phyloP scores from a whole-genome alignment of 108 stramenopile species.

The Chaetoceros muelleri region DNA sequence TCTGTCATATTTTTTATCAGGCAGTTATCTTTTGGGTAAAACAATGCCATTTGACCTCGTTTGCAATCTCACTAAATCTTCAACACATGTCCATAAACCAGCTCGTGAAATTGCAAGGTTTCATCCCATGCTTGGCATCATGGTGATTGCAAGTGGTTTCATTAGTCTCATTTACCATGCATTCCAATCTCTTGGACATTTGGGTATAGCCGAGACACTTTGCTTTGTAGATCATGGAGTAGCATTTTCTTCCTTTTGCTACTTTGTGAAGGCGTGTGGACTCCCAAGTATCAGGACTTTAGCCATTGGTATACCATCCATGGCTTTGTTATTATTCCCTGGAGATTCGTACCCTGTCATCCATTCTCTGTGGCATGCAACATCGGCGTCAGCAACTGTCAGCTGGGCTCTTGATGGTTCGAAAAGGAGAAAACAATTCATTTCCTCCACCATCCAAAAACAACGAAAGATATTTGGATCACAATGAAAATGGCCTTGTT shows the following conservation, averaged over 20 bases:
- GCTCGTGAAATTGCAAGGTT: too few species aligned
- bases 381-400: conserved; percentile 23
- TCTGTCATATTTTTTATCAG: not conserved
- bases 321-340: conserved; percentile 7
- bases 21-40: not conserved
- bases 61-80: not conserved
- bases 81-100: not conserved
- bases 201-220: conserved; percentile 18
- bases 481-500: too few species aligned
- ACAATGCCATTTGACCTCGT: too few species aligned
- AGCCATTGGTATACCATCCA: conserved; percentile 15
- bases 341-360: conserved; percentile 21
- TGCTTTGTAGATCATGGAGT: conserved; percentile 38
- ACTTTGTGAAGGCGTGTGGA: conserved; percentile 30
- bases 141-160: conserved; percentile 20
- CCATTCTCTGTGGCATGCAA: conserved; percentile 32
- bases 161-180: conserved; percentile 32
- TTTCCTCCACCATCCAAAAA: not conserved
- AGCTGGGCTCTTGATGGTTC: conserved; percentile 25
- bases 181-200: conserved; percentile 25
- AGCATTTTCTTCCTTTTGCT: conserved; percentile 19
- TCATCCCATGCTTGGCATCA: conserved; percentile 13
- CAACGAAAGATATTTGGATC: not conserved
- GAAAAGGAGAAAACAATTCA: not conserved
- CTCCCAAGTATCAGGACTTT: conserved; percentile 11